Conservation (phyloP, 305 asterid species). For the Caryopteris hybrid region DNA sequence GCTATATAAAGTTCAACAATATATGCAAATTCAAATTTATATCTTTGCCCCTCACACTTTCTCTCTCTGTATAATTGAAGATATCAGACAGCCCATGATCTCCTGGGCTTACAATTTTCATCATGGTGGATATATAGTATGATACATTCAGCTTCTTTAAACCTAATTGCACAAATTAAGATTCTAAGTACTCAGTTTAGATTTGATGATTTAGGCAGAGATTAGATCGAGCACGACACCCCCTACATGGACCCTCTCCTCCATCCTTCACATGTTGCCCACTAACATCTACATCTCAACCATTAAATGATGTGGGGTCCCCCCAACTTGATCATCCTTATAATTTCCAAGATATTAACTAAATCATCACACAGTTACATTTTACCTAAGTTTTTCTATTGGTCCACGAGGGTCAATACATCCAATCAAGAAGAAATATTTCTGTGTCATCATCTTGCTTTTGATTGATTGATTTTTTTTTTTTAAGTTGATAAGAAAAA, state of each 20-base stretch:
- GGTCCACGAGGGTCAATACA: too few relatives aligned
- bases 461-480: too few relatives aligned
- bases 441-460: too few relatives aligned
- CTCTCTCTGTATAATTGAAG: slow-evolving; percentile 26
- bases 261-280: slow-evolving; percentile 72
- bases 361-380: too few relatives aligned
- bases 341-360: too few relatives aligned
- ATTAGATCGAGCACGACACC: slow-evolving; percentile 14
- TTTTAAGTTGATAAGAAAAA: too few relatives aligned
- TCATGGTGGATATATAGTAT: neutral
- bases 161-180: neutral
- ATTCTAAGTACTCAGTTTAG: slow-evolving; percentile 7
- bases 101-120: neutral
- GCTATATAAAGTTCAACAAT: too few relatives aligned
- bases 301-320: slow-evolving; percentile 48
- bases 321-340: slow-evolving; percentile 19
- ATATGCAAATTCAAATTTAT: too few relatives aligned
- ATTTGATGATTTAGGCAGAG: slow-evolving; percentile 13
- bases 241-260: slow-evolving; percentile 49
- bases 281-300: slow-evolving; percentile 50
- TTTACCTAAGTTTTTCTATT: too few relatives aligned
- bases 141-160: neutral
- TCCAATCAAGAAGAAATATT: too few relatives aligned
- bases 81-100: slow-evolving; percentile 45
- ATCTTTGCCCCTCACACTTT: too few relatives aligned